Conservation (phyloP, 108 stramenopile genomes). For the Stephanodiscus triporus region DNA sequence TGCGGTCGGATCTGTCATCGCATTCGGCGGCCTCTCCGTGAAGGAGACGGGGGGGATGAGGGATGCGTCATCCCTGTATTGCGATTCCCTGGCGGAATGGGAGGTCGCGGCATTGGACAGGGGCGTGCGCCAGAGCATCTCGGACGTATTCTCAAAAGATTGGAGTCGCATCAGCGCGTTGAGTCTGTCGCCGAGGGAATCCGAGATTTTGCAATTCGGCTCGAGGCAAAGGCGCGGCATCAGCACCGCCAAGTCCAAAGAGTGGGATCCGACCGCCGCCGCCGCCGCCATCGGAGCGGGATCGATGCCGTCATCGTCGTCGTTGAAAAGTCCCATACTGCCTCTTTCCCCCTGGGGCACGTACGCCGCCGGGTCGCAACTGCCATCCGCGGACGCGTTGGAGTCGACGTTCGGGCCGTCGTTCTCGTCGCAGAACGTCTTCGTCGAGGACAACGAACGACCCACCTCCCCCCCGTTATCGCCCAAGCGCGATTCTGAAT, state of each 20-base stretch:
- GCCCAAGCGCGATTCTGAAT: constrained; percentile 26
- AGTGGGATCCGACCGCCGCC: constrained; percentile 9
- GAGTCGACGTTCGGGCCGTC: constrained; percentile 59
- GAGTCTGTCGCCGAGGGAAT: constrained; percentile 35
- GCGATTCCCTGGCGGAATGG: constrained; percentile 79
- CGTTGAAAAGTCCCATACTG: constrained; percentile 43
- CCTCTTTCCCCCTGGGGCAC: constrained; percentile 38
- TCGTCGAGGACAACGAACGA: constrained; percentile 25
- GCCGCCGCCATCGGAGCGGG: constrained; percentile 8
- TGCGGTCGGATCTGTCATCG: not conserved
- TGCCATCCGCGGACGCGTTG: constrained; percentile 51
- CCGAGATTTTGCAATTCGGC: constrained; percentile 22
- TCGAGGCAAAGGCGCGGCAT: constrained; percentile 26
- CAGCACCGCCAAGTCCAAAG: constrained; percentile 38
- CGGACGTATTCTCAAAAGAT: constrained; percentile 68
- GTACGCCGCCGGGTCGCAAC: constrained; percentile 5
- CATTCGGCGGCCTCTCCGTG: constrained; percentile 17
- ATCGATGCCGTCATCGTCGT: constrained; percentile 11
- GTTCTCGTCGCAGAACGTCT: constrained; percentile 51
- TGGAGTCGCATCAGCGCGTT: constrained; percentile 65
- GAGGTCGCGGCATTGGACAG: constrained; percentile 76
- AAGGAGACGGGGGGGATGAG: constrained; percentile 13
- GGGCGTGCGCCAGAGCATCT: constrained; percentile 70
- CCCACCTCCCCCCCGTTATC: constrained; percentile 44
- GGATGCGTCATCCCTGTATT: constrained; percentile 22